phyloP scores from a whole-genome alignment of 306 rosid genomes.

The apple (Malus domestica) region ASM211411v1 NC_041791.1:15488501-15489000 shows the following conservation, averaged over 20 bases:
- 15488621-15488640: slow-evolving; percentile 65
- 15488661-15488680: not conserved
- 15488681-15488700: not conserved
- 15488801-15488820: slow-evolving; percentile 44
- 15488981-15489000: slow-evolving; percentile 1
- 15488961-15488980: slow-evolving; percentile 59
- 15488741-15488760: slow-evolving; percentile 39
- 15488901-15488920: slow-evolving; percentile 79
- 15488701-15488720: not conserved
- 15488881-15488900: slow-evolving; percentile 65
- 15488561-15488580: slow-evolving; percentile 47
- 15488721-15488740: slow-evolving; percentile 4
- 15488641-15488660: slow-evolving; percentile 77
- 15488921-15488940: slow-evolving; percentile 52
- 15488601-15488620: slow-evolving; percentile 65
- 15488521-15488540: slow-evolving; percentile 59
- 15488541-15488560: slow-evolving; percentile 83
- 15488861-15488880: slow-evolving; percentile 41
- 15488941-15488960: slow-evolving; percentile 48
- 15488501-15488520: slow-evolving; percentile 44
- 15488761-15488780: slow-evolving; percentile 54
- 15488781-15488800: slow-evolving; percentile 72
- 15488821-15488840: slow-evolving; percentile 60
- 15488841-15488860: slow-evolving; percentile 61
- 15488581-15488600: slow-evolving; percentile 52